Conservation (phyloP, 78 protist species). For the Diacronema lutheri region DNA sequence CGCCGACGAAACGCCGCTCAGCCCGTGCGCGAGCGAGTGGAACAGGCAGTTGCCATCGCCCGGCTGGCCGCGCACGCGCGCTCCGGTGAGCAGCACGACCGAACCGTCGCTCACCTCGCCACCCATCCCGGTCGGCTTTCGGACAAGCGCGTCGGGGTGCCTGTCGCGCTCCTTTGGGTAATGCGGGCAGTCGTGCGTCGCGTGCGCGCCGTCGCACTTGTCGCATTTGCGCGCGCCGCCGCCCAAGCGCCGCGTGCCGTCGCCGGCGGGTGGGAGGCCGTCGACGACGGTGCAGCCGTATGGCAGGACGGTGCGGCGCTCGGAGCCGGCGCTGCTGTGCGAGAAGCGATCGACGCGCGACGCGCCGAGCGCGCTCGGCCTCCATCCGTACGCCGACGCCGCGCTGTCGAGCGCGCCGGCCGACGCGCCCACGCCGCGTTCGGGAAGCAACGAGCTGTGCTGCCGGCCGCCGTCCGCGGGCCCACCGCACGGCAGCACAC, state of each 20-base stretch:
- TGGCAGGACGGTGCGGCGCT: too few relatives aligned
- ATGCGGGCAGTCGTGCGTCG: not conserved
- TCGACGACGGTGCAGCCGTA: too few relatives aligned
- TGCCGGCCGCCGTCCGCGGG: too few relatives aligned
- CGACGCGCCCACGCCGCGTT: too few relatives aligned
- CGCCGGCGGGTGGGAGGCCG: too few relatives aligned
- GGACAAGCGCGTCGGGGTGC: not conserved
- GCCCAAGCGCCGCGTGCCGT: not conserved
- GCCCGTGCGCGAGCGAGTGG: slow-evolving; percentile 27
- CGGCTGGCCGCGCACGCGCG: slow-evolving; percentile 24
- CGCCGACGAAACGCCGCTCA: not conserved
- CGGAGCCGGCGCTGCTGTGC: too few relatives aligned
- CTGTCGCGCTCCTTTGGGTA: not conserved
- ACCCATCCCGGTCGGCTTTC: not conserved
- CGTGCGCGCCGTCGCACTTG: not conserved
- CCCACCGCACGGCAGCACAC: too few relatives aligned
- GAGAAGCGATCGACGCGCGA: too few relatives aligned
- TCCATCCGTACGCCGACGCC: too few relatives aligned
- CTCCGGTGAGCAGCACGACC: not conserved
- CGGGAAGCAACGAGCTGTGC: too few relatives aligned
- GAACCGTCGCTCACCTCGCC: not conserved
- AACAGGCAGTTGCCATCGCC: slow-evolving; percentile 37
- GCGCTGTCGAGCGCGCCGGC: too few relatives aligned
- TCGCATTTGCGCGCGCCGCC: not conserved
- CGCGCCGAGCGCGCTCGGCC: too few relatives aligned